Percentiles rank a stretch among this genome's conserved stretches.
These are phyloP conservation scores for Pelargonium citronellum DNA, from an alignment of 441 rosid genomes.

Conservation along the genomic window DNA sequence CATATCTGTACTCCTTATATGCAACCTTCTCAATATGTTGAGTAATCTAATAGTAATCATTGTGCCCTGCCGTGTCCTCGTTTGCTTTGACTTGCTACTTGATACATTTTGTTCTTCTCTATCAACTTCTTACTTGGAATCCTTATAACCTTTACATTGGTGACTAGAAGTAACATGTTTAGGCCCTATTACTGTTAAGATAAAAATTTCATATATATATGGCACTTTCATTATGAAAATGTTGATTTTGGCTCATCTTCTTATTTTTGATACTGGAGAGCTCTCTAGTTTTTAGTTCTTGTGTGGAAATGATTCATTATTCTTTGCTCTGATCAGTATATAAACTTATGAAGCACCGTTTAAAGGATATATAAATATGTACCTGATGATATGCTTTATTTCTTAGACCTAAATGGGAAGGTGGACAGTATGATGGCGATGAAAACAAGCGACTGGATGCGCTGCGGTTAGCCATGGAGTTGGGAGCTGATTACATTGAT, in stretches of 20 bases:
- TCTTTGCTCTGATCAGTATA: neutral
- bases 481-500: slow-evolving; percentile 91
- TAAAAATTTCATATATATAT: too few species aligned
- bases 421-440: slow-evolving; percentile 85
- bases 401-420: slow-evolving; percentile 88
- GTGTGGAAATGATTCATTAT: neutral
- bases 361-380: slow-evolving; percentile 5
- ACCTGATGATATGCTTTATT: slow-evolving; percentile 14
- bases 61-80: too few species aligned
- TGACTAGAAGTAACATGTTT: neutral
- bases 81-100: neutral
- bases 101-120: neutral
- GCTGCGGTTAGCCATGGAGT: slow-evolving; percentile 74
- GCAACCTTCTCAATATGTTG: too few species aligned
- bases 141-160: neutral
- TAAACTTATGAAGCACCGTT: neutral
- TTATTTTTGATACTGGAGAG: neutral
- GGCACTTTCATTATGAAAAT: neutral
- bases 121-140: neutral
- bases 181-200: neutral
- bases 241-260: neutral
- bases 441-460: slow-evolving; percentile 57
- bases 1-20: too few species aligned
- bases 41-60: too few species aligned
- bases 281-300: neutral